Base-by-base conservation (phyloP, 2,329 filamentous ascomycete genomes). In the Epichloe festucae region DNA sequence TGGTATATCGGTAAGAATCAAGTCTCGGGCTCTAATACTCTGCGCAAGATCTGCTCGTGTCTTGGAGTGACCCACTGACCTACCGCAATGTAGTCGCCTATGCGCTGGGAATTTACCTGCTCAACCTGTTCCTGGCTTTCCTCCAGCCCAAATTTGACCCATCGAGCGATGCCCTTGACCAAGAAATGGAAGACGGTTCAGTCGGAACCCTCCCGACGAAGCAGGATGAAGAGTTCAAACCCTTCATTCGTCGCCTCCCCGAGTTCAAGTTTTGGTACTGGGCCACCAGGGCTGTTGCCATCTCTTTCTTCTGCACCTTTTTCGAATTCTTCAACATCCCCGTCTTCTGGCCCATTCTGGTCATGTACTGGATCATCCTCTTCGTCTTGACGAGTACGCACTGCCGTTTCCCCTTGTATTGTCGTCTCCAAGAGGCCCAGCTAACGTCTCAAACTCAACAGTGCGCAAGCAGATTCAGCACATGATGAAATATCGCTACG, bases 251-350 rank as follows among this genome's bases (percentile, higher is more conserved):
- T 64, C 81, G 93, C 54, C 81, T 98, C 23, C 93, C 93, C 52
- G 93, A 98, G 72, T 98, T 98, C 80, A 98, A 98, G 79, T 98
- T 98, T 77, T 98, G 93, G 93, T 89, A 96, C 73, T 86, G 87
- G 63, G 89, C 91, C 50, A 97, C 91, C 52, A 82, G 89, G 64
- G 91, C 91, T 51, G 79, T 97, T 61, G 66, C 75, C 58, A 87
- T 97, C 63, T 82, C 79, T 39, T 95, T 97, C 67, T 59, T 84
- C 56, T 96, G 90, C 80, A 89, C 83, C 61, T 97, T 89, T 87
- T 95, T 94, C 68, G 78, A 86, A 64, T 76, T 96, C 65, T 98
- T 97, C 73, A 89, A 98, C 71, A 81, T 98, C 58, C 93, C 93
- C 1, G 93, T 98, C 53, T 98, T 98, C 81, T 98, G 93, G 93